Percentiles rank a stretch among this genome's conserved stretches.
These are phyloP conservation scores for Vaccinium darrowii DNA, from an alignment of 148 eudicot species.

Conservation along the genomic window DNA sequence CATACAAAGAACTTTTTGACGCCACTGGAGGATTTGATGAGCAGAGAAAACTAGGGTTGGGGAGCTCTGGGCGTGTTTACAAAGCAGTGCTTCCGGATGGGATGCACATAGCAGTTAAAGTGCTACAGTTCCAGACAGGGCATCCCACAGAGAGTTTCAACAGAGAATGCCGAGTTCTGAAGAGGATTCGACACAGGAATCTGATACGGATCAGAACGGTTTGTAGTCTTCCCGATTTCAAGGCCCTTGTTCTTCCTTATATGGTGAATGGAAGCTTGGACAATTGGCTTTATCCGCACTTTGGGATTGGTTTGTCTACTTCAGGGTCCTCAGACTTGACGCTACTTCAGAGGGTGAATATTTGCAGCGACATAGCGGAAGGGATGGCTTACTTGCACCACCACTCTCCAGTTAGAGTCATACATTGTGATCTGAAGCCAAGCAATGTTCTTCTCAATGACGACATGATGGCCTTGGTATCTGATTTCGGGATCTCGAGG, in stretches of 20 bases:
- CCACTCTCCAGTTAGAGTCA: constrained; percentile 44
- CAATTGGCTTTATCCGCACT: constrained; percentile 26
- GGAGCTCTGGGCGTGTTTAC: constrained; percentile 36
- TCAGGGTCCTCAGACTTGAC: constrained; percentile 30
- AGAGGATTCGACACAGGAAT: constrained; percentile 41
- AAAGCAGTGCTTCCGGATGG: constrained; percentile 37
- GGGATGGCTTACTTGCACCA: constrained; percentile 52
- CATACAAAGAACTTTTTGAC: constrained; percentile 36
- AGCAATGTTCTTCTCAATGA: constrained; percentile 48
- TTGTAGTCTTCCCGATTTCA: constrained; percentile 43
- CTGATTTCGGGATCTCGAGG: constrained; percentile 45
- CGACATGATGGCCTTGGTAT: constrained; percentile 43
- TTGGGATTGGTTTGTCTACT: constrained; percentile 6
- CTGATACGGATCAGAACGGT: constrained; percentile 39
- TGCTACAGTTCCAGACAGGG: constrained; percentile 32
- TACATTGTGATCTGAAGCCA: constrained; percentile 51
- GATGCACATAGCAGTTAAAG: constrained; percentile 37
- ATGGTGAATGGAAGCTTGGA: constrained; percentile 51
- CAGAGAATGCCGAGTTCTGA: constrained; percentile 46
- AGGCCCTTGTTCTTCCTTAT: constrained; percentile 43
- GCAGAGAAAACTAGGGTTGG: constrained; percentile 33
- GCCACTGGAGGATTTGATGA: constrained; percentile 43
- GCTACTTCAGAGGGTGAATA: constrained; percentile 33
- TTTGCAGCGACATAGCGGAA: constrained; percentile 47
- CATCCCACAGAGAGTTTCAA: constrained; percentile 39